phyloP scores from a whole-genome alignment of 441 rosid species.

The Cnidoscolus chayamansa region DNA sequence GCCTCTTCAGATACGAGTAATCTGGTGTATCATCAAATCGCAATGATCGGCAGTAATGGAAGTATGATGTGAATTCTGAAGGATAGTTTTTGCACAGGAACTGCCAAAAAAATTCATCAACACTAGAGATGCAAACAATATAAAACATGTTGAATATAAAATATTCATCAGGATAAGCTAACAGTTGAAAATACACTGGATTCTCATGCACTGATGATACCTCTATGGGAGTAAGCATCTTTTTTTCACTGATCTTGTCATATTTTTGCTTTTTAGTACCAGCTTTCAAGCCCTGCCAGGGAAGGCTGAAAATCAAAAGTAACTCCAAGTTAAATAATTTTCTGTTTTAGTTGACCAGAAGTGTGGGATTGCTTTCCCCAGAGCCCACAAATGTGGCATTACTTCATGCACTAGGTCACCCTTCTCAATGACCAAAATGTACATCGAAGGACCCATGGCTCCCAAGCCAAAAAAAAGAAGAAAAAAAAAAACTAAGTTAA shows the following conservation, averaged over 20 bases:
- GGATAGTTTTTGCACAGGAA: conserved; percentile 87
- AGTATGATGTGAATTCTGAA: conserved; percentile 85
- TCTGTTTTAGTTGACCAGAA: too few relatives aligned
- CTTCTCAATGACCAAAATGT: too few relatives aligned
- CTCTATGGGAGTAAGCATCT: conserved; percentile 75
- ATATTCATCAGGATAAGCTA: background rate
- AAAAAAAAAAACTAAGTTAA: too few relatives aligned
- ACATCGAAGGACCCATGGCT: background rate
- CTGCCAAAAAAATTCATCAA: conserved; percentile 38
- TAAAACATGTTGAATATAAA: background rate
- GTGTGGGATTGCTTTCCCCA: too few relatives aligned
- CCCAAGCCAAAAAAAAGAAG: background rate
- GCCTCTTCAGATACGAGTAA: conserved; percentile 87
- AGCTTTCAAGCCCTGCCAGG: conserved; percentile 90
- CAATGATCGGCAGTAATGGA: conserved; percentile 87
- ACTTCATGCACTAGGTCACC: too few relatives aligned
- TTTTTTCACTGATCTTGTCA: conserved; percentile 89
- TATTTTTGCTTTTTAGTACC: conserved; percentile 93
- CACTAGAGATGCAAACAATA: background rate
- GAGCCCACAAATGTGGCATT: too few relatives aligned
- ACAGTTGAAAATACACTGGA: background rate
- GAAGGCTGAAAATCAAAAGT: conserved; percentile 50
- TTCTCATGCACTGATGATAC: conserved; percentile 27
- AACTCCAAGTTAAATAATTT: background rate
- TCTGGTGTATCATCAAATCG: conserved; percentile 96